Evolutionary conservation across 73 alveolate genomes (phyloP).

Genomic region (Blepharisma stoltei): DNA sequence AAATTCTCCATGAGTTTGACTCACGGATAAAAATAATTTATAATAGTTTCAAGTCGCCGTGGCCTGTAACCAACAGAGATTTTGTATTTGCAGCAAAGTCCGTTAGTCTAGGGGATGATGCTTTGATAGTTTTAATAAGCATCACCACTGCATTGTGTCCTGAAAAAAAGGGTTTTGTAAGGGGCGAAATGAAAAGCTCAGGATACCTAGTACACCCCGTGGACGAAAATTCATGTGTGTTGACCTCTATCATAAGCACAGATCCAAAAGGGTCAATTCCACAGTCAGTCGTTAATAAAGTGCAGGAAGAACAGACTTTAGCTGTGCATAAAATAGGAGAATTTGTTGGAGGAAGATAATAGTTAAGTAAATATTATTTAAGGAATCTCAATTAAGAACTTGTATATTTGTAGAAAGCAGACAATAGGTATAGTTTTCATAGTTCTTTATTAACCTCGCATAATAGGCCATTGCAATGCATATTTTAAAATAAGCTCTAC

Average conservation of each 20-base stretch:
- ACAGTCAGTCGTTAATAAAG: background rate
- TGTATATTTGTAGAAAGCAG: too few species aligned
- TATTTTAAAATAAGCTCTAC: too few species aligned
- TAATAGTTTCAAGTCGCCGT: conserved; percentile 7
- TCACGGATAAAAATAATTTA: background rate
- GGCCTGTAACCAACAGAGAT: conserved; percentile 27
- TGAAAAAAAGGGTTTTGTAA: conserved; percentile 4
- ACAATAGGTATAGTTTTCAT: too few species aligned
- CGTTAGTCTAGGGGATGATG: background rate
- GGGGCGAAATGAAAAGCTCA: background rate
- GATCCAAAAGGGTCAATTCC: conserved; percentile 24
- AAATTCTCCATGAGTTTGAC: background rate
- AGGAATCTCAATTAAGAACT: too few species aligned
- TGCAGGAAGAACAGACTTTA: background rate
- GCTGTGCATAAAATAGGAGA: background rate
- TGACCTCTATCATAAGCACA: background rate
- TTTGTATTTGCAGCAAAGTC: conserved; percentile 4
- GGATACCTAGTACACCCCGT: background rate
- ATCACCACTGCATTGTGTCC: background rate
- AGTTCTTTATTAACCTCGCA: too few species aligned
- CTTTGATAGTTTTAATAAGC: background rate
- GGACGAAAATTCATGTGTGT: background rate
- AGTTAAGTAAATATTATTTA: too few species aligned
- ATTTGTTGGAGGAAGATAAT: background rate
- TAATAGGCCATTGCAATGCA: too few species aligned